Base-by-base conservation (phyloP, 805 yeast genomes). In the Saturnispora besseyi region DNA sequence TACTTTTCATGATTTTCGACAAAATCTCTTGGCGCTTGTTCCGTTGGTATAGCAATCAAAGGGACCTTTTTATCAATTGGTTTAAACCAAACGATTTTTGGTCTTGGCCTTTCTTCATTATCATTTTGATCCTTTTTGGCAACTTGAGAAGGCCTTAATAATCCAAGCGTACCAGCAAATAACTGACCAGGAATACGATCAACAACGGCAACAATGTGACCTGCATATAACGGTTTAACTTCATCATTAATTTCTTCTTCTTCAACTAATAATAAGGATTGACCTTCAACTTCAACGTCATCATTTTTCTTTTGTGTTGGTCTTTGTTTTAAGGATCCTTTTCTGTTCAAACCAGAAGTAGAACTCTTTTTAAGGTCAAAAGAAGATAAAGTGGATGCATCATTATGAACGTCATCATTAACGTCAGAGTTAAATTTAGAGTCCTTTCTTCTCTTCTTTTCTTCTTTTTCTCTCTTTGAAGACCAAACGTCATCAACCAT, bases 41-140 rank as follows among this genome's bases (percentile, higher is more conserved):
- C 99, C 1, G 97, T 93, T 37, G 99, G 99, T 55, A 93, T 93
- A 13, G 99, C 99, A 71, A 93, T 90, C 55, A 93, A 74, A 5
- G 99, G 99, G 21, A 93, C 99, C 55, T 95, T 87, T 69, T 93
- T 93, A 65, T 93, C 99, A 1, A 96, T 90, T 36, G 99, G 99
- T 64, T 93, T 93, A 67, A 93, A 93, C 99, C 99, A 93, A 32
- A 93, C 97, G 72, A 93, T 93, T 64, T 93, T 93, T 32, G 99
- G 99, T 41, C 79, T 78, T 45, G 57, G 60, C 12, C 54, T 53
- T 3, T 49, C 45, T 18, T 57, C 62, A 51, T 49, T 41, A 45
- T 53, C 57, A 38, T 55, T 36, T 13, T 61, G 62, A 18, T 79
- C 80, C 46, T 81, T 82, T 55, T 85, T 87, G 34, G 87, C 83